Percentiles rank a stretch among this genome's conserved stretches.
phyloP scores from a whole-genome alignment of 257 asterid species.

The Craterostigma plantagineum region DNA sequence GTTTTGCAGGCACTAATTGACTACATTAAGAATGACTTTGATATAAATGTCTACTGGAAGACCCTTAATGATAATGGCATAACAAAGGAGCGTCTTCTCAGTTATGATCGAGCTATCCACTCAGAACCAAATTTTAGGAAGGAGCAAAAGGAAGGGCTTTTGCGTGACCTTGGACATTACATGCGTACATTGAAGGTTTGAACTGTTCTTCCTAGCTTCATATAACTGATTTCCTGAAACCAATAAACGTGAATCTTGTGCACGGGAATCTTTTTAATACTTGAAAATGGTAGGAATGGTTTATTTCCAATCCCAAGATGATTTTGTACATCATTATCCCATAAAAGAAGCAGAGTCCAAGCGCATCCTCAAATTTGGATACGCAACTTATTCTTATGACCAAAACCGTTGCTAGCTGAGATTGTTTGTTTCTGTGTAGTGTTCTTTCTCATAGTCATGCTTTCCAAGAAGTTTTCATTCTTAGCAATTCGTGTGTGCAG shows the following conservation, averaged over 20 bases:
- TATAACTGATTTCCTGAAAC: background rate
- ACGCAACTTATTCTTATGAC: too few species aligned
- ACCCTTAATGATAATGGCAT: constrained; percentile 87
- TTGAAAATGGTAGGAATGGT: too few species aligned
- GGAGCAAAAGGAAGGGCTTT: constrained; percentile 78
- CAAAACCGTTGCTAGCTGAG: too few species aligned
- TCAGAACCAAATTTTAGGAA: constrained; percentile 67
- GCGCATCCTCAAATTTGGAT: too few species aligned
- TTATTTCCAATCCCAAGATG: too few species aligned
- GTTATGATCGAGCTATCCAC: constrained; percentile 95
- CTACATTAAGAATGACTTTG: constrained; percentile 70
- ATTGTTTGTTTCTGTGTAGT: too few species aligned
- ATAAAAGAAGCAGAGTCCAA: too few species aligned
- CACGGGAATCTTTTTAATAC: too few species aligned
- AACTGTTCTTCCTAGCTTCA: too few species aligned
- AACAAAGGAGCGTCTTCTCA: constrained; percentile 90
- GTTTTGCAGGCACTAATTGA: constrained; percentile 71
- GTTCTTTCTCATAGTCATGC: too few species aligned
- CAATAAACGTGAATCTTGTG: background rate
- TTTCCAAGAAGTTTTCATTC: background rate
- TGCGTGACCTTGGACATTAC: constrained; percentile 88
- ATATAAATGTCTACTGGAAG: constrained; percentile 75
- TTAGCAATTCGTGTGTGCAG: constrained; percentile 24
- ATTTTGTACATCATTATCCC: too few species aligned
- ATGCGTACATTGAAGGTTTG: constrained; percentile 86